Percentiles rank a stretch among this genome's conserved stretches.
Conservation (phyloP, 1,284 basidiomycete species). For the Pseudozyma sp. region DNA sequence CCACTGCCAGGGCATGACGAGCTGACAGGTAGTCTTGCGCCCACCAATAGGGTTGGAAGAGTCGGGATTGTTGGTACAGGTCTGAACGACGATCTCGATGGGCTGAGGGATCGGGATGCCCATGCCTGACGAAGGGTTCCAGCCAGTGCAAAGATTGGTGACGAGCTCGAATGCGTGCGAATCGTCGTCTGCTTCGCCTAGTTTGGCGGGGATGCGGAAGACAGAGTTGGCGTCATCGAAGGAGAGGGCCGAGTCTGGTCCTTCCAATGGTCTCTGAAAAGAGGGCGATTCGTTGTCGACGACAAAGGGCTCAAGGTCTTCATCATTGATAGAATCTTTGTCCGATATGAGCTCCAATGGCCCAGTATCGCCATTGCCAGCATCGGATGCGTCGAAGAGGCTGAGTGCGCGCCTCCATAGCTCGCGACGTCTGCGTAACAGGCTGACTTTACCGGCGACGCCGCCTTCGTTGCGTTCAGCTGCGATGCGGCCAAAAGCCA, state of each 20-base stretch:
- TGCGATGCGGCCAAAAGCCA: slow-evolving; percentile 41
- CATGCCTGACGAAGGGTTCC: slow-evolving; percentile 40
- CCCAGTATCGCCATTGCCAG: slow-evolving; percentile 35
- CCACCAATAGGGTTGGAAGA: slow-evolving; percentile 27
- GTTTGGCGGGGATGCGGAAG: slow-evolving; percentile 29
- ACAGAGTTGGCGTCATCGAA: slow-evolving; percentile 6
- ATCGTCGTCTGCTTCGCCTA: slow-evolving; percentile 20
- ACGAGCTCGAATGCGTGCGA: slow-evolving; percentile 54
- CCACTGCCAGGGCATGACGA: slow-evolving; percentile 51
- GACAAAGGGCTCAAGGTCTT: slow-evolving; percentile 31
- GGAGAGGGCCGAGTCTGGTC: slow-evolving; percentile 14
- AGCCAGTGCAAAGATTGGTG: slow-evolving; percentile 58
- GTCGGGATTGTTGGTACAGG: slow-evolving; percentile 38
- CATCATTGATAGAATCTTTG: slow-evolving; percentile 12
- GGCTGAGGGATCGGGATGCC: slow-evolving; percentile 36
- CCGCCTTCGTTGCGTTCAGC: slow-evolving; percentile 31
- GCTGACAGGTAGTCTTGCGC: slow-evolving; percentile 22
- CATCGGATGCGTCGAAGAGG: slow-evolving; percentile 32
- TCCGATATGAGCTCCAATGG: slow-evolving; percentile 19
- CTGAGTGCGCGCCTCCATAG: slow-evolving; percentile 54
- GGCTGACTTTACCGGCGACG: slow-evolving; percentile 16
- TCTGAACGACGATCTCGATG: slow-evolving; percentile 46
- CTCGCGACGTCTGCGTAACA: slow-evolving; percentile 46
- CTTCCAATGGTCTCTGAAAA: slow-evolving; percentile 4
- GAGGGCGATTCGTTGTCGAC: slow-evolving; percentile 20